Conservation (phyloP, 495 filamentous ascomycete genomes). For the Aspergillus sparsus region DNA sequence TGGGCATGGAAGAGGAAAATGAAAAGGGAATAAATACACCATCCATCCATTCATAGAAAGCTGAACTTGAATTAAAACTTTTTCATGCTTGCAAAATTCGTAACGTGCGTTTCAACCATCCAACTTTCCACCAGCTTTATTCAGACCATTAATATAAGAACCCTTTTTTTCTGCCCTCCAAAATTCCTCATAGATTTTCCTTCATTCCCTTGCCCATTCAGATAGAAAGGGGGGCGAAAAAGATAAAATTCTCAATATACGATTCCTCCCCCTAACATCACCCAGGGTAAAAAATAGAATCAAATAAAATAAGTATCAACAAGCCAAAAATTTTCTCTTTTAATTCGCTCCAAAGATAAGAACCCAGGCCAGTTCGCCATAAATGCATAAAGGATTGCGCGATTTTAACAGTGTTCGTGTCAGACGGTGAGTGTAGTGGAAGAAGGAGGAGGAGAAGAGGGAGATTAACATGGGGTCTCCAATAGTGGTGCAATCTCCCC, state of each 20-base stretch:
- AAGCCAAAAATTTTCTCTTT: conserved; percentile 8
- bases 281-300: neutral
- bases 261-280: neutral
- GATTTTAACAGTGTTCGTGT: conserved; percentile 19
- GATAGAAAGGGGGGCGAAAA: neutral
- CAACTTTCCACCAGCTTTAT: neutral
- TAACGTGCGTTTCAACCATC: conserved; percentile 26
- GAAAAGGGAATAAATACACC: neutral
- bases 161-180: conserved; percentile 6
- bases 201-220: neutral
- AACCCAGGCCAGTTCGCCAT: conserved; percentile 44
- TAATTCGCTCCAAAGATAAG: conserved; percentile 28
- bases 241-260: neutral
- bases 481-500: conserved; percentile 17
- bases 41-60: neutral
- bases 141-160: conserved; percentile 16
- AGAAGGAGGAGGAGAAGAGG: conserved; percentile 2
- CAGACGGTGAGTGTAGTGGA: conserved; percentile 9
- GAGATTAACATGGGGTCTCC: neutral
- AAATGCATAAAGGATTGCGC: conserved; percentile 27
- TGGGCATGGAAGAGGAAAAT: neutral
- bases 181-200: neutral
- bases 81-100: conserved; percentile 24
- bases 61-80: conserved; percentile 15
- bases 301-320: neutral